Percentiles rank a stretch among this genome's conserved stretches.
Evolutionary conservation across 176 grass and related monocot genomes (phyloP).

Genomic region (Musa itinerans): DNA sequence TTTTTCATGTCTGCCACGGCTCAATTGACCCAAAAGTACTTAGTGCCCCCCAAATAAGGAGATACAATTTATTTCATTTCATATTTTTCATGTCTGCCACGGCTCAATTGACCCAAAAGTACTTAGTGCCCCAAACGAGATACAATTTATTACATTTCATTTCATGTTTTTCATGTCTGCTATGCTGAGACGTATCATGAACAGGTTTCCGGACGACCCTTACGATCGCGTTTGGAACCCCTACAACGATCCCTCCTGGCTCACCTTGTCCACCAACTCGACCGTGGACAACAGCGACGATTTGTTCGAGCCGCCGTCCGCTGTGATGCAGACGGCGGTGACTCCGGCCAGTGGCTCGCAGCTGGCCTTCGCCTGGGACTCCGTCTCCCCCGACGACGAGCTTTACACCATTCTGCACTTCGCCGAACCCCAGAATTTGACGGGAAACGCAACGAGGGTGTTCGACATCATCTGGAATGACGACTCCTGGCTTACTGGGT

Average conservation of each 20-base stretch:
- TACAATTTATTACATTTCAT: no score
- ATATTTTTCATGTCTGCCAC: no score
- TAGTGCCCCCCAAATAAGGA: no score
- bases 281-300: background rate
- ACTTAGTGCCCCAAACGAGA: no score
- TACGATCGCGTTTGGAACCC: background rate
- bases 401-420: slow-evolving; percentile 3
- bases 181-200: background rate
- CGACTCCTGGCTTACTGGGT: rapidly evolving
- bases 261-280: background rate
- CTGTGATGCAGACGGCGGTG: background rate
- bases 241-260: background rate
- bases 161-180: no score
- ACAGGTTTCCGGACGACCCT: background rate
- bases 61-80: no score
- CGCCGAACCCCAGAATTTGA: slow-evolving; percentile 3
- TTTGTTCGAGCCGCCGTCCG: background rate
- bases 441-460: background rate
- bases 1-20: no score
- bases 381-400: background rate
- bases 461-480: background rate
- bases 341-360: background rate
- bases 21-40: no score
- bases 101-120: no score
- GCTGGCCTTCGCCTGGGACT: background rate